phyloP scores from a whole-genome alignment of 352 stramenopile species.

The Aphanomyces astaci region DNA sequence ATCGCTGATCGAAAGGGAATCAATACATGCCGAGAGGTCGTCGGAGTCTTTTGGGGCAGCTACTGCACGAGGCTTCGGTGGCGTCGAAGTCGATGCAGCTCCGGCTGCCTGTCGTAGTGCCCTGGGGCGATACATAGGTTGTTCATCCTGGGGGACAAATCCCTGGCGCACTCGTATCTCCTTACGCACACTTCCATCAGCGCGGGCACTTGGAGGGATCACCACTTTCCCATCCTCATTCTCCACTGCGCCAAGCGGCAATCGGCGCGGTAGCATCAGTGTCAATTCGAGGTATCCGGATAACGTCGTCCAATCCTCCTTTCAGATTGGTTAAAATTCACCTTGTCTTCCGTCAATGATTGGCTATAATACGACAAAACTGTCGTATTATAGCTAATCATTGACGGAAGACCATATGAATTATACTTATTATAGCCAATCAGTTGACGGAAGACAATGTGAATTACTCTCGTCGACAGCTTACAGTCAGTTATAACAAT shows the following conservation, averaged over 20 bases:
- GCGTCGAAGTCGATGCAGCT: not conserved
- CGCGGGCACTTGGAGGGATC: constrained; percentile 48
- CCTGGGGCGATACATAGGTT: constrained; percentile 70
- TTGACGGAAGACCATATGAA: too few species aligned
- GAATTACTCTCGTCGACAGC: too few species aligned
- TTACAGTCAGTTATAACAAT: too few species aligned
- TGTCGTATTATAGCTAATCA: too few species aligned
- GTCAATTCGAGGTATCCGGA: not conserved
- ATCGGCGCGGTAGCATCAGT: not conserved
- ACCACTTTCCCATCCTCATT: constrained; percentile 53
- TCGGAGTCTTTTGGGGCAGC: not conserved
- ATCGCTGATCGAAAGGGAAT: not conserved
- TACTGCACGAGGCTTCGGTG: not conserved
- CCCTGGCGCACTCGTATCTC: constrained; percentile 71
- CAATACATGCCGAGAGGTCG: not conserved
- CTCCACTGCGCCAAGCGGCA: constrained; percentile 38
- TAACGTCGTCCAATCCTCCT: not conserved
- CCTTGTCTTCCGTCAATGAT: too few species aligned
- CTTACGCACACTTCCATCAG: constrained; percentile 70
- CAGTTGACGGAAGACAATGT: too few species aligned
- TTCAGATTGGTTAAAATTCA: too few species aligned
- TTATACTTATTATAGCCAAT: too few species aligned
- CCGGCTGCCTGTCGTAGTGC: constrained; percentile 33
- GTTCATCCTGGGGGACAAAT: constrained; percentile 76
- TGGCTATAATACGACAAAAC: constrained; percentile 22